Evolutionary conservation across 805 yeast species (phyloP), one percentile per base, ranked within the genome.

Genomic region (Hagleromyces aurorensis): DNA sequence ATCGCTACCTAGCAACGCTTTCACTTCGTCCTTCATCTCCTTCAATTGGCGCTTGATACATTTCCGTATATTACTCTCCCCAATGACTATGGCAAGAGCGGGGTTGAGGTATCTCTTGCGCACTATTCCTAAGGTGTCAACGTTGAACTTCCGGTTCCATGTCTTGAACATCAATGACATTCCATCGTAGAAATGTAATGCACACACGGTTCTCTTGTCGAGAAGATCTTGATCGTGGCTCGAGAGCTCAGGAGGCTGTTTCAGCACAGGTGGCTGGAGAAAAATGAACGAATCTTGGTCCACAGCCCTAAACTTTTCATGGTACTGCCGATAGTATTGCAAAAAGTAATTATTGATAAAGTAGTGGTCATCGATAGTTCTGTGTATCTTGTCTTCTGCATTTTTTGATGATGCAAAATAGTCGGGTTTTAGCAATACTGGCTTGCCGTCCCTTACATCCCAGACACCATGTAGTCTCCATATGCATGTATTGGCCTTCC

Each of bases 161-260:
- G 78, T 72, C 57, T 86, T 85, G 55, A 82, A 80, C 87, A 91
- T 78, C 20, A 89, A 61, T 2, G 96, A 81, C 75, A 89, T 70
- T 0, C 97, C 98, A 53, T 89, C 98, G 52, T 89, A 89, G 53
- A 78, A 89, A 57, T 89, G 98, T 2, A 94, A 91, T 12, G 94
- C 75, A 44, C 77, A 78, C 2, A 81, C 74, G 0, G 89, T 77
- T 29, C 69, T 70, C 1, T 62, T 51, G 45, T 81, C 91, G 9
- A 80, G 50, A n/a, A 75, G 49, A 3, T 62, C 50, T 23, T 70
- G 65, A 17, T 52, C 36, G n/a, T n/a, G n/a, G 8, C 65, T 67
- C 35, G 65, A 66, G 37, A 83, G 54, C 7, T 57, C 50, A 2
- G 96, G 96, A 0, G 96, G 95, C 3, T 68, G 48, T 43, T 75